These are phyloP conservation scores for Alternaria infectoria DNA, from an alignment of 2,329 filamentous ascomycete species.

Conservation along the genomic window DNA sequence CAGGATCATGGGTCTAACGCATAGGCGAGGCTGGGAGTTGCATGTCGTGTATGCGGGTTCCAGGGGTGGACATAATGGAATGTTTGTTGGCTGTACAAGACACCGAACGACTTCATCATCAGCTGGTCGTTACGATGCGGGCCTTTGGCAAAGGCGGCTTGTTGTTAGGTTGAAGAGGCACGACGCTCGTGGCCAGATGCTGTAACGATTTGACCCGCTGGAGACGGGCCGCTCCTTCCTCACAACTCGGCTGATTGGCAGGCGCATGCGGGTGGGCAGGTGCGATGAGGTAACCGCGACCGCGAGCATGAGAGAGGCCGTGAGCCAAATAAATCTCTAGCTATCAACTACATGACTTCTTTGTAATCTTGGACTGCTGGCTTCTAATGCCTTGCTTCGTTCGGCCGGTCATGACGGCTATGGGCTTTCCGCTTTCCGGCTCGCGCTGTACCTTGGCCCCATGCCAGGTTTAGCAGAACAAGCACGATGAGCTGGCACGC, in stretches of 20 bases:
- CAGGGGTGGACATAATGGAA: slow-evolving; percentile 13
- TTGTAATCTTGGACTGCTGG: background rate
- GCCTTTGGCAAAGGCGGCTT: background rate
- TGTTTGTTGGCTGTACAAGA: background rate
- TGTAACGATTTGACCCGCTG: slow-evolving; percentile 9
- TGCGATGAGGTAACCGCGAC: slow-evolving; percentile 17
- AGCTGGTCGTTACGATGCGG: background rate
- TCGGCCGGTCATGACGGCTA: slow-evolving; percentile 11
- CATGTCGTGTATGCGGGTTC: slow-evolving; percentile 11
- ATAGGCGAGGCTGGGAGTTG: slow-evolving; percentile 9
- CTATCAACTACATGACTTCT: background rate
- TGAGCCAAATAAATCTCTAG: background rate
- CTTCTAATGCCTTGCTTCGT: slow-evolving; percentile 9
- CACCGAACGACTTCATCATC: background rate
- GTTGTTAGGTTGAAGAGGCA: background rate
- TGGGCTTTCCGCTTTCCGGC: slow-evolving; percentile 8
- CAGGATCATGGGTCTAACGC: slow-evolving; percentile 1
- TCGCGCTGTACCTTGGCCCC: slow-evolving; percentile 20
- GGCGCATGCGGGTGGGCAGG: slow-evolving; percentile 8
- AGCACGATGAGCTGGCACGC: slow-evolving; percentile 16
- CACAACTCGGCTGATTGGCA: slow-evolving; percentile 16
- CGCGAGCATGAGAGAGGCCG: slow-evolving; percentile 5
- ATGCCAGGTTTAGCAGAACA: slow-evolving; percentile 21
- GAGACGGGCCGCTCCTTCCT: slow-evolving; percentile 17
- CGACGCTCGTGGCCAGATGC: background rate